Percentiles rank a stretch among this genome's conserved stretches.
Conservation (phyloP, 306 rosid genomes). For the Alnus rubra region DNA sequence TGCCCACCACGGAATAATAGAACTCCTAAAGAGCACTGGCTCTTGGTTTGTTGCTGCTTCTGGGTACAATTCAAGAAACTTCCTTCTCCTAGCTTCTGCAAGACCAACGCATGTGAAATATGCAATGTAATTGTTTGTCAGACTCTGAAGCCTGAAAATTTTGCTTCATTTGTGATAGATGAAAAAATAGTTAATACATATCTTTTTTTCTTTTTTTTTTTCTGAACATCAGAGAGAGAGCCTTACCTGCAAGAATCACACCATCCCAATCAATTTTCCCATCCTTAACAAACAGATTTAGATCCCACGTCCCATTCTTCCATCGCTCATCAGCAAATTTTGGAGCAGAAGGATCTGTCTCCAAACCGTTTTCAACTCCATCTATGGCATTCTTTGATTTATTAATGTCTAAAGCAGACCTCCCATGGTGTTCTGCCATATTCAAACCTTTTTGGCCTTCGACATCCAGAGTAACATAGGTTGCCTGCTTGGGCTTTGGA, state of each 20-base stretch:
- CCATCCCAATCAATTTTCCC: constrained; percentile 48
- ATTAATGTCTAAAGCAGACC: not conserved
- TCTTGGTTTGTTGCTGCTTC: constrained; percentile 39
- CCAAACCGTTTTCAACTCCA: constrained; percentile 2
- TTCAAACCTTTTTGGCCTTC: not conserved
- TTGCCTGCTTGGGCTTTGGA: constrained; percentile 22
- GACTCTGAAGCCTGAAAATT: not conserved
- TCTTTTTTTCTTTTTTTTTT: no score
- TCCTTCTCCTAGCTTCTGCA: constrained; percentile 52
- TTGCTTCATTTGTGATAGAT: no score
- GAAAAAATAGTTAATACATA: no score
- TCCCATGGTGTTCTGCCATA: not conserved
- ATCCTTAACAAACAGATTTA: constrained; percentile 41
- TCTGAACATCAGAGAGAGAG: not conserved
- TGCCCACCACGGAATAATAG: constrained; percentile 55
- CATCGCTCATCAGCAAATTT: constrained; percentile 39
- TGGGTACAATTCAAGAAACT: constrained; percentile 42
- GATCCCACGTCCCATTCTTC: constrained; percentile 55
- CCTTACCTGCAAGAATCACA: constrained; percentile 42
- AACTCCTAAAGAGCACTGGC: constrained; percentile 37
- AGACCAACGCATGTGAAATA: not conserved
- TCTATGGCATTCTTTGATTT: constrained; percentile 8
- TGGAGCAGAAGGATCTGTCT: not conserved
- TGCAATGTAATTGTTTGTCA: not conserved
- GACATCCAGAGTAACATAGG: constrained; percentile 4